Evolutionary conservation across 495 filamentous ascomycete species (phyloP), one percentile per base, ranked within the genome.

Genomic region (Trichocladium antarcticum): DNA sequence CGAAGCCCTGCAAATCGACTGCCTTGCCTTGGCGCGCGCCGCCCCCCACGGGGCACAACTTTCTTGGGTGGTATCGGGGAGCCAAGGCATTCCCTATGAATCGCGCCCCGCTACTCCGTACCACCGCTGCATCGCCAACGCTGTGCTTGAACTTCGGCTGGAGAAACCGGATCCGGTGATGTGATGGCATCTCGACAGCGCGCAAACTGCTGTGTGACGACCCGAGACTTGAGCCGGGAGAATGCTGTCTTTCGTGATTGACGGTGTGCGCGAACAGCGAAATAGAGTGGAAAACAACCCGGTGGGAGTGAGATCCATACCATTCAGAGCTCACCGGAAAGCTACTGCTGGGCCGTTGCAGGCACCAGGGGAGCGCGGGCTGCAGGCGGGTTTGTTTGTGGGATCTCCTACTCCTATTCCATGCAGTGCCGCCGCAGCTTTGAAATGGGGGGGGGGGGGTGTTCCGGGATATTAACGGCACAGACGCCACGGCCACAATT

Each of bases 31-130:
- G 45, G 45, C 45, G 36, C 6, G 11, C 17, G 22, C 32, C 24
- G 35, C 44, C 36, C 45, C 40, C 17, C 17, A 27, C 24, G 45
- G 24, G 24, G 28, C 32, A 35, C 34, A 17, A 28, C 21, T n/a
- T 7, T 19, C 24, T 11, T 20, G 24, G 45, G 45, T 31, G 20
- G 15, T 21, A 48, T 40, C 45, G 11, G 27, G 21, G 10, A 28
- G 22, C 43, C 43, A 37, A 27, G 45, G 45, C 37, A 48, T 29
- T 16, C 21, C 36, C 40, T 48, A 22, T 32, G 40, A 34, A 37
- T n/a, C 4, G 24, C 24, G 3, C 24, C 24, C 24, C 8, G 24
- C 24, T 27, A 14, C 12, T 31, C 5, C 19, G 24, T 12, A 17
- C 14, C 9, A 28, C 21, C 24, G 24, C 24, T 27, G 24, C n/a